phyloP scores from a whole-genome alignment of 225 moss, liverwort and hornwort species.

The Physcomitrellopsis africana region DNA sequence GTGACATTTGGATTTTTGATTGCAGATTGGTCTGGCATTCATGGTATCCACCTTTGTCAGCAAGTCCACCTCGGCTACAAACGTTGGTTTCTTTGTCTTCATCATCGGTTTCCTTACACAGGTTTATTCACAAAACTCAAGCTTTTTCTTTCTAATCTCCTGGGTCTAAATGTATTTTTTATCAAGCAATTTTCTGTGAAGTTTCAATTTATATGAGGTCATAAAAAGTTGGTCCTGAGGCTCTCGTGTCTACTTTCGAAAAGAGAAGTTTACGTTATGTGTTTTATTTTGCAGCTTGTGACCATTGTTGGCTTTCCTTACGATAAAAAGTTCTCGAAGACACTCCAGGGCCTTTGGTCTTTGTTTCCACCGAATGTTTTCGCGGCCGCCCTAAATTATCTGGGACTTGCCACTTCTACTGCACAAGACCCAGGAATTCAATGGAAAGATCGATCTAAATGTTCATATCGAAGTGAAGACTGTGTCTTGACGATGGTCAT shows the following conservation, averaged over 20 bases:
- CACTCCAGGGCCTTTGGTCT: constrained; percentile 71
- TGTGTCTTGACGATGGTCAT: constrained; percentile 84
- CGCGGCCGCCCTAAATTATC: constrained; percentile 61
- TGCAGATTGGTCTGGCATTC: constrained; percentile 93
- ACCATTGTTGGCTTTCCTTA: constrained; percentile 92
- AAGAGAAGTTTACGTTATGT: not conserved
- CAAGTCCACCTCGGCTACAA: constrained; percentile 92
- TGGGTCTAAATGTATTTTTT: not conserved
- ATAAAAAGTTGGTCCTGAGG: not conserved
- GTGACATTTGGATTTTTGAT: not conserved
- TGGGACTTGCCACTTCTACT: constrained; percentile 88
- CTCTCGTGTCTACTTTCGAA: not conserved
- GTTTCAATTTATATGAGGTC: not conserved
- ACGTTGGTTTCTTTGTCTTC: constrained; percentile 93
- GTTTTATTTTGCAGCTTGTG: constrained; percentile 72
- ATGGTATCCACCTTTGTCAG: constrained; percentile 84
- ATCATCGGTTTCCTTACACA: constrained; percentile 86
- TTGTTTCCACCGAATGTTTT: constrained; percentile 92
- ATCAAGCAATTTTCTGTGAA: not conserved
- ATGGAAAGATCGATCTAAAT: constrained; percentile 66
- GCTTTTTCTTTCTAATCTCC: not conserved
- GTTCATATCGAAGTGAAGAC: constrained; percentile 66
- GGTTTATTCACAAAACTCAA: constrained; percentile 43
- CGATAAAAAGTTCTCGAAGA: constrained; percentile 44
- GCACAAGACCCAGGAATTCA: constrained; percentile 81